Evolutionary conservation across 2,329 filamentous ascomycete genomes (phyloP).

Genomic region (Alternaria incomplexa): DNA sequence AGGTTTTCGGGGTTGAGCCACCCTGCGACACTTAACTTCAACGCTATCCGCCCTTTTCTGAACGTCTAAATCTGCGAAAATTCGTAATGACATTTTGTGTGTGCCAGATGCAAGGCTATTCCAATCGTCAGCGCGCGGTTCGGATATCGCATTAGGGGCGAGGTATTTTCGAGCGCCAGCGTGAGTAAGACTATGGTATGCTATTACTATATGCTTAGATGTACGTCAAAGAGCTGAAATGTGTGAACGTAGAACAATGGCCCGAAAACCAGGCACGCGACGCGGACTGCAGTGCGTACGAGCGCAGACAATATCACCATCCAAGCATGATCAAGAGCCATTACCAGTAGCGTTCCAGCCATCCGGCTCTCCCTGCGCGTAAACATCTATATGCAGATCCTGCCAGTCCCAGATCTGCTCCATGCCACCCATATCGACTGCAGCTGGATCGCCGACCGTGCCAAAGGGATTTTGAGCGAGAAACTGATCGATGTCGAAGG

Average conservation of each 20-base stretch:
- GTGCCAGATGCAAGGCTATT: too few species aligned
- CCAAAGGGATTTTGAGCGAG: constrained; percentile 36
- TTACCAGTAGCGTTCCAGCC: not conserved
- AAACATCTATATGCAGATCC: constrained; percentile 30
- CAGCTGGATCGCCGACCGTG: constrained; percentile 1
- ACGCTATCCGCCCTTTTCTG: not conserved
- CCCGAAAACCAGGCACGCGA: too few species aligned
- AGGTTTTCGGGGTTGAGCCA: not conserved
- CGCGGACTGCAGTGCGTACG: not conserved
- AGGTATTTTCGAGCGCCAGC: not conserved
- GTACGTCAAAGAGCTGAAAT: not conserved
- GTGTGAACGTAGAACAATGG: not conserved
- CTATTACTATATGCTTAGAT: not conserved
- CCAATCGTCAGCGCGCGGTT: not conserved
- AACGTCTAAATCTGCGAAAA: not conserved
- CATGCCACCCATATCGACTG: constrained; percentile 38
- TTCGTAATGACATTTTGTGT: not conserved
- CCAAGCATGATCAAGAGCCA: not conserved
- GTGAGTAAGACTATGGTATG: not conserved
- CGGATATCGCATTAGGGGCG: not conserved
- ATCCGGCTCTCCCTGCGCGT: constrained; percentile 1
- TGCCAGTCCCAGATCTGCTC: constrained; percentile 44
- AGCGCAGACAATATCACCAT: not conserved
- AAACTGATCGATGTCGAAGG: constrained; percentile 40
- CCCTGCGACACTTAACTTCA: not conserved